Base-by-base conservation (phyloP, 129 eudicot species). In the Heracleum sosnowskyi region DNA sequence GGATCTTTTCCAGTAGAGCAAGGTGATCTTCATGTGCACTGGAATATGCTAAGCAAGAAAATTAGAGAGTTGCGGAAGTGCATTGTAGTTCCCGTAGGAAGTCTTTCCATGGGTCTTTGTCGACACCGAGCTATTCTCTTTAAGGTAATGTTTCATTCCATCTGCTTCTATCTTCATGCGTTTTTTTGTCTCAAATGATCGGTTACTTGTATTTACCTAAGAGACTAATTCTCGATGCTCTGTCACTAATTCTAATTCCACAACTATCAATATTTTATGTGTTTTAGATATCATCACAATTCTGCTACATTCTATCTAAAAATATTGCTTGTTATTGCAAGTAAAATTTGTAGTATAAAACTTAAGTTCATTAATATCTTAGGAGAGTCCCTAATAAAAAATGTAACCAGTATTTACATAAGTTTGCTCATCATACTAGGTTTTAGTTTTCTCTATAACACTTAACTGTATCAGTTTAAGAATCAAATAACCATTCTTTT, bases 41-140 rank as follows among this genome's bases (percentile, higher is more conserved):
- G 98, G 98, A 90, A 88, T 80, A 62, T 81, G 76, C 89, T 86
- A 39, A 88, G 94, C 83, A 84, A 83, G 63, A 87, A 82, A 77
- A 55, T 90, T 39, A 95, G 84, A 88, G 97, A 91, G 73, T 75
- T 83, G 69, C 90, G 84, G 71, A 88, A 87, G 53, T 91, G 96
- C 77, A 85, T 95, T 53, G 89, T 95, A 71, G 80, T 95, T n/a
- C 97, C 97, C 3, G 68, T 95, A 79, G 93, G 97, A 82, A 90
- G 84, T 83, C 82, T 95, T 72, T 91, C 97, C 41, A 83, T 81
- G 77, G 98, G 98, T 75, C 97, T 95, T 49, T 95, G 98, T 77
- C 86, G 97, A 82, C 98, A 95, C 79, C 90, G 98, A 26, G 93
- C 96, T 62, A 90, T 95, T 72, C 91, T 95, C 74, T 95, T 95